These are phyloP conservation scores for Talaromyces amestolkiae DNA, from an alignment of 2,329 filamentous ascomycete species.

Conservation along the genomic window DNA sequence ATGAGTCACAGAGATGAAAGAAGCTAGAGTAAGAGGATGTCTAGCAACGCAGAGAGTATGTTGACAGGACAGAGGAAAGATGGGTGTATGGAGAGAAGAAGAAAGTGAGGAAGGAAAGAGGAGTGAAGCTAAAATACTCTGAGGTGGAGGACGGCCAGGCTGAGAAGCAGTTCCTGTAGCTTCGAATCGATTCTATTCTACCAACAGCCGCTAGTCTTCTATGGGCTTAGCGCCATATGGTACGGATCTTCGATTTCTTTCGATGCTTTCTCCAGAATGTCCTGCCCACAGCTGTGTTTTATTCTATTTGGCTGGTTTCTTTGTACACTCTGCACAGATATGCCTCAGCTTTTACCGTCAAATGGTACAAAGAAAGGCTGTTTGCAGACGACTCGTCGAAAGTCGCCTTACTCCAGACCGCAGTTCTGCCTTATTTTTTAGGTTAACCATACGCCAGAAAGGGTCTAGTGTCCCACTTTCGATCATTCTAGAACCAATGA, in stretches of 20 bases:
- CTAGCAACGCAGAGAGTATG: slow-evolving; percentile 24
- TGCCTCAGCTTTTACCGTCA: background rate
- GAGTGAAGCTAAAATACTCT: slow-evolving; percentile 24
- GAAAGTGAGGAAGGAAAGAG: slow-evolving; percentile 22
- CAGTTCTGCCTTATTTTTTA: slow-evolving; percentile 8
- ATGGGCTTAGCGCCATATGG: background rate
- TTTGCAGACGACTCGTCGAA: background rate
- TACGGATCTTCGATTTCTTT: slow-evolving; percentile 13
- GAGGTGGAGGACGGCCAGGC: slow-evolving; percentile 12
- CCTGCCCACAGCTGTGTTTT: background rate
- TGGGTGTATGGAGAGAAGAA: slow-evolving; percentile 19
- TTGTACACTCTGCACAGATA: background rate
- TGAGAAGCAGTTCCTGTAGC: slow-evolving; percentile 18
- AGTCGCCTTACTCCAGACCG: background rate
- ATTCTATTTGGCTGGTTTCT: background rate
- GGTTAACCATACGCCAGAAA: background rate
- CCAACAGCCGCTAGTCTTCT: slow-evolving; percentile 7
- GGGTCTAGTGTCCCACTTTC: slow-evolving; percentile 1
- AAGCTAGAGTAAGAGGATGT: slow-evolving; percentile 1
- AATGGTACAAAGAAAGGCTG: background rate
- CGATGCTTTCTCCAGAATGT: slow-evolving; percentile 8
- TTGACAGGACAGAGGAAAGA: slow-evolving; percentile 9
- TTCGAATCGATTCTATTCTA: slow-evolving; percentile 22
- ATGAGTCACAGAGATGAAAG: background rate
- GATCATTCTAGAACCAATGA: background rate